phyloP scores from a whole-genome alignment of 2,329 filamentous ascomycete species.

The Calonectria leucothoes region DNA sequence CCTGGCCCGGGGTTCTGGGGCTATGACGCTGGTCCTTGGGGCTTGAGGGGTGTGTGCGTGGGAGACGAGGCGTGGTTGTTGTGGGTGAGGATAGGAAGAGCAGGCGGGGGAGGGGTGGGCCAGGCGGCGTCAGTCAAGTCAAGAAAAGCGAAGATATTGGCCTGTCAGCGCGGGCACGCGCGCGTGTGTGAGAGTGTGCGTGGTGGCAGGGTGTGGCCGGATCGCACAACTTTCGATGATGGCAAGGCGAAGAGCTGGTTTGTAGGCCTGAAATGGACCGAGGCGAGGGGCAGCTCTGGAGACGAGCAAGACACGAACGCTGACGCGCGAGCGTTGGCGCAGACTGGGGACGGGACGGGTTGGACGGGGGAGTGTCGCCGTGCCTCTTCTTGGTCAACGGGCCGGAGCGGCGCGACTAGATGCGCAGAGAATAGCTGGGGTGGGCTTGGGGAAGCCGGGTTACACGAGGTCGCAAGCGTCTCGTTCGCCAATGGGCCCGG shows the following conservation, averaged over 20 bases:
- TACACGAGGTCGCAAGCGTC: constrained; percentile 42
- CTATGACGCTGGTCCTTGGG: constrained; percentile 54
- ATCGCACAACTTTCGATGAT: constrained; percentile 33
- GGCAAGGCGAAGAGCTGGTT: constrained; percentile 12
- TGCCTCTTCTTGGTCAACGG: constrained; percentile 36
- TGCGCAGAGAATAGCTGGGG: constrained; percentile 22
- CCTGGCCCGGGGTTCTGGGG: constrained; percentile 55
- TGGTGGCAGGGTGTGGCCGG: constrained; percentile 32
- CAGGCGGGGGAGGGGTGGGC: constrained; percentile 40
- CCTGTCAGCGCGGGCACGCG: constrained; percentile 32
- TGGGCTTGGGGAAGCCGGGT: constrained; percentile 35
- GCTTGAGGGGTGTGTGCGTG: constrained; percentile 39
- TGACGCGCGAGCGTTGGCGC: constrained; percentile 39
- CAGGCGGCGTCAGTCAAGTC: constrained; percentile 25
- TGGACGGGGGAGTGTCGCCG: constrained; percentile 30
- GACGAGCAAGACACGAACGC: constrained; percentile 27
- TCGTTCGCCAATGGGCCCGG: constrained; percentile 42
- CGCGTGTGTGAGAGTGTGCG: constrained; percentile 27
- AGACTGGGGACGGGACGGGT: constrained; percentile 31
- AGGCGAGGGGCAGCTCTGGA: constrained; percentile 29
- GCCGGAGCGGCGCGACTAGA: constrained; percentile 37
- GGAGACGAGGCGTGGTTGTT: constrained; percentile 36
- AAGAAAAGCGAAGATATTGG: constrained; percentile 19
- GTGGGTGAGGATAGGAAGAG: constrained; percentile 31
- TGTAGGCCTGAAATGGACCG: constrained; percentile 13